Conservation (phyloP, 2,329 filamentous ascomycete species). For the Talaromyces piceae region DNA sequence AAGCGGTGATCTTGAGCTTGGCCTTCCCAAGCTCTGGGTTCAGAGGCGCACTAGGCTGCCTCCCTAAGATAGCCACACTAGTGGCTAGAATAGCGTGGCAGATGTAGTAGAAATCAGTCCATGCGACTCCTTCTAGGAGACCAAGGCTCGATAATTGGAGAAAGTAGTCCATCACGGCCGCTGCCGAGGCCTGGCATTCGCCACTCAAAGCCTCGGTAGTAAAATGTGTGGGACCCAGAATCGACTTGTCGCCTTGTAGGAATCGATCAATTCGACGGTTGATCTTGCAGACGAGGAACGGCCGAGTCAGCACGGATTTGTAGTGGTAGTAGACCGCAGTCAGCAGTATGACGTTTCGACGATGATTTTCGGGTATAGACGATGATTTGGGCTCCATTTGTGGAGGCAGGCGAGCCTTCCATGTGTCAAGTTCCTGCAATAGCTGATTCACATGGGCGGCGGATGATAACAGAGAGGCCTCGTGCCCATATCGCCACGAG, state of each 20-base stretch:
- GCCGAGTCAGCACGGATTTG: conserved; percentile 25
- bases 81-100: conserved; percentile 29
- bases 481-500: conserved; percentile 1
- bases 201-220: conserved; percentile 15
- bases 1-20: conserved; percentile 3
- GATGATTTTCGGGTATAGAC: conserved; percentile 5
- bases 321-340: conserved; percentile 29
- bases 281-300: conserved; percentile 18
- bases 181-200: conserved; percentile 24
- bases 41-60: neutral
- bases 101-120: conserved; percentile 30
- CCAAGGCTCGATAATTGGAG: conserved; percentile 23
- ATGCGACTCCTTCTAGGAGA: conserved; percentile 28
- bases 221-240: conserved; percentile 10
- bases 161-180: conserved; percentile 25
- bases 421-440: conserved; percentile 17
- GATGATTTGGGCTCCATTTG: conserved; percentile 16
- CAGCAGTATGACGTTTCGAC: conserved; percentile 23
- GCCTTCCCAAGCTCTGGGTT: neutral
- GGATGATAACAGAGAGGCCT: conserved; percentile 1
- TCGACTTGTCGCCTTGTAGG: conserved; percentile 9
- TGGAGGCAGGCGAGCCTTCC: conserved; percentile 18
- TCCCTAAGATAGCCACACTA: conserved; percentile 16
- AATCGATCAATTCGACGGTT: conserved; percentile 7
- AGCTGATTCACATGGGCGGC: conserved; percentile 8